Percentiles rank a stretch among this genome's conserved stretches.
phyloP scores from a whole-genome alignment of 2,329 filamentous ascomycete genomes.

The Monosporascus sp. region DNA sequence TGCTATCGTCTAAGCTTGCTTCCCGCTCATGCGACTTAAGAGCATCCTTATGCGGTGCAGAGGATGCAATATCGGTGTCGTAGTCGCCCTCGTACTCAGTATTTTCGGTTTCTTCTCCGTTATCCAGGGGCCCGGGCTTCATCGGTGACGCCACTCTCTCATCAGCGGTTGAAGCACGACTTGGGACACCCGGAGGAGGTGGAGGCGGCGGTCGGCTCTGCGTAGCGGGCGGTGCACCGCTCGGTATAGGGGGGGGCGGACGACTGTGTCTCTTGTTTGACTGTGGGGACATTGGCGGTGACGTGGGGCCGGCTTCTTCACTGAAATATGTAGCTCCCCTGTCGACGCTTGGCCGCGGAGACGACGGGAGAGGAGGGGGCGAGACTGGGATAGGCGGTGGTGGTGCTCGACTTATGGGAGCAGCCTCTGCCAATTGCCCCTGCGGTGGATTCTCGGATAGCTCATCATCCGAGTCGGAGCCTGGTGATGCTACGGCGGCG shows the following conservation, averaged over 20 bases:
- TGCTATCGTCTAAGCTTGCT: conserved; percentile 67
- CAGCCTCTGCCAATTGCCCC: conserved; percentile 32
- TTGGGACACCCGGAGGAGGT: conserved; percentile 46
- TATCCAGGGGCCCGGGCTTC: conserved; percentile 35
- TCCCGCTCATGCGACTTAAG: conserved; percentile 76
- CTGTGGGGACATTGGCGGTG: conserved; percentile 29
- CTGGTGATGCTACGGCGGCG: conserved; percentile 55
- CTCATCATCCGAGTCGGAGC: conserved; percentile 87
- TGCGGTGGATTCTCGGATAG: conserved; percentile 52
- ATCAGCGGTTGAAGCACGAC: conserved; percentile 56
- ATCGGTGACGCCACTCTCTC: conserved; percentile 39
- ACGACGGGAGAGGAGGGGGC: conserved; percentile 39
- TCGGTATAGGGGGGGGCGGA: conserved; percentile 56
- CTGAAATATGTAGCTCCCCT: conserved; percentile 28
- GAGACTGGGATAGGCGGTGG: conserved; percentile 41
- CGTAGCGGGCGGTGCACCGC: conserved; percentile 39
- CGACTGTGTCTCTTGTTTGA: conserved; percentile 51
- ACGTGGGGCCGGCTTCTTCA: conserved; percentile 32
- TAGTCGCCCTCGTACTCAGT: conserved; percentile 98
- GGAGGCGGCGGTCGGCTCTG: conserved; percentile 62
- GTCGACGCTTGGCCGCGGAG: conserved; percentile 31
- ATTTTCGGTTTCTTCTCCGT: conserved; percentile 69
- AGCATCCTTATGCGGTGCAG: conserved; percentile 89
- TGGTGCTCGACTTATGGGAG: conserved; percentile 32
- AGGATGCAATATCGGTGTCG: conserved; percentile 94